Conservation (phyloP, 2,329 filamentous ascomycete genomes). For the Hypoxylon sp. region DNA sequence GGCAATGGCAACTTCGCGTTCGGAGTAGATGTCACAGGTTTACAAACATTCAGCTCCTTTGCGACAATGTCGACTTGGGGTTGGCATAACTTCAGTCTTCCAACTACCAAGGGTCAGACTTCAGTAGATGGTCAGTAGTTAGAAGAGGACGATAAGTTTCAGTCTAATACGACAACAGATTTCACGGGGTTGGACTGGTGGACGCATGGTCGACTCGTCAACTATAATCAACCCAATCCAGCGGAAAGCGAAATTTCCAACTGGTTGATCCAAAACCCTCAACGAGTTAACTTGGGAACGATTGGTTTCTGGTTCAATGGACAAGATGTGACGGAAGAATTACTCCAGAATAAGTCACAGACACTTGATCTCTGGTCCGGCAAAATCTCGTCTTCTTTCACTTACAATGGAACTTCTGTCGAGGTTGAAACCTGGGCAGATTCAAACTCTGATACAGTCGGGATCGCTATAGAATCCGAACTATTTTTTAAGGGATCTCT, state of each 20-base stretch:
- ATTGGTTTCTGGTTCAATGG: slow-evolving; percentile 64
- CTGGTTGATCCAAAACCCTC: slow-evolving; percentile 65
- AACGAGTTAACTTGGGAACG: slow-evolving; percentile 65
- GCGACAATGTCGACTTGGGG: slow-evolving; percentile 65
- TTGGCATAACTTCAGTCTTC: slow-evolving; percentile 66
- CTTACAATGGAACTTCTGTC: slow-evolving; percentile 58
- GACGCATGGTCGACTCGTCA: slow-evolving; percentile 60
- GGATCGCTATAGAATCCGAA: slow-evolving; percentile 60
- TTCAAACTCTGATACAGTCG: slow-evolving; percentile 63
- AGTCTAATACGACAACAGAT: slow-evolving; percentile 51
- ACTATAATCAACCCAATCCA: slow-evolving; percentile 61
- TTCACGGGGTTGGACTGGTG: slow-evolving; percentile 61
- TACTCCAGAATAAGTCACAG: slow-evolving; percentile 59
- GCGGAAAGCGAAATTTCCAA: slow-evolving; percentile 60
- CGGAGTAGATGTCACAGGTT: slow-evolving; percentile 63
- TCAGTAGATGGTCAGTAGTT: slow-evolving; percentile 54
- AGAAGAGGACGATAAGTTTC: neutral
- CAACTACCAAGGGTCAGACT: slow-evolving; percentile 58
- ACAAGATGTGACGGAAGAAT: slow-evolving; percentile 58
- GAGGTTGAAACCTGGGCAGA: slow-evolving; percentile 63
- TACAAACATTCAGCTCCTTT: slow-evolving; percentile 64
- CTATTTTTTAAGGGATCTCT: slow-evolving; percentile 58
- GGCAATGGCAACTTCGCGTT: slow-evolving; percentile 67
- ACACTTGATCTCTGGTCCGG: slow-evolving; percentile 65
- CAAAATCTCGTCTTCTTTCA: slow-evolving; percentile 61